Evolutionary conservation across 164 flowering plant species (phyloP).

Genomic region (Houttuynia cordata): DNA sequence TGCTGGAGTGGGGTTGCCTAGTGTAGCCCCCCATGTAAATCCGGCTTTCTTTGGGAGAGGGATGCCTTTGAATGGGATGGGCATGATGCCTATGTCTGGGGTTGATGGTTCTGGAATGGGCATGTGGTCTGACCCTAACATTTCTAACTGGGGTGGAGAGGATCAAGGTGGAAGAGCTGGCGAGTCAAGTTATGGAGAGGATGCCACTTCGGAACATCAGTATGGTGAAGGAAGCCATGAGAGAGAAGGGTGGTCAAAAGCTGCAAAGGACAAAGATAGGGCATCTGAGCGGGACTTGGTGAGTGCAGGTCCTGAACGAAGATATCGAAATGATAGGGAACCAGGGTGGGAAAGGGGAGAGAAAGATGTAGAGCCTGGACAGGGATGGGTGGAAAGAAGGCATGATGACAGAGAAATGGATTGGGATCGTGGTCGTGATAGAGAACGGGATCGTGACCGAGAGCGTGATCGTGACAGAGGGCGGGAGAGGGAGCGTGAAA

Average conservation of each 20-base stretch:
- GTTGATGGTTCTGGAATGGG: conserved; percentile 65
- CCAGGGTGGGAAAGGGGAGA: conserved; percentile 57
- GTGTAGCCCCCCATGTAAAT: conserved; percentile 65
- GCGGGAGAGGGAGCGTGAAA: conserved; percentile 22
- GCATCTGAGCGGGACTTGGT: conserved; percentile 65
- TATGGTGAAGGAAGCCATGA: conserved; percentile 78
- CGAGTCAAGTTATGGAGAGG: conserved; percentile 86
- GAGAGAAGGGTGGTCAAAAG: conserved; percentile 45
- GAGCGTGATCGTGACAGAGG: conserved; percentile 33
- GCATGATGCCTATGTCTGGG: conserved; percentile 69
- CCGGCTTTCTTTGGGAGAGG: conserved; percentile 17
- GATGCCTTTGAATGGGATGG: conserved; percentile 75
- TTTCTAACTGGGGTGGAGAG: conserved; percentile 69
- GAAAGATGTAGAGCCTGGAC: conserved; percentile 44
- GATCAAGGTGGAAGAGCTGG: conserved; percentile 73
- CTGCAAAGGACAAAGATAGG: conserved; percentile 65
- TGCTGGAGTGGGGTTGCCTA: conserved; percentile 66
- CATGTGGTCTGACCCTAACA: conserved; percentile 80
- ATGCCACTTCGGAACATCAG: conserved; percentile 76
- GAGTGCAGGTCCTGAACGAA: conserved; percentile 49
- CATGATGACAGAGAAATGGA: conserved; percentile 52
- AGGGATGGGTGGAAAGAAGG: conserved; percentile 58
- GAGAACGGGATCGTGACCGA: conserved; percentile 34
- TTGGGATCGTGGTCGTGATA: conserved; percentile 37
- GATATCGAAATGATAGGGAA: conserved; percentile 69